Evolutionary conservation across 2,329 filamentous ascomycete species (phyloP).

Genomic region (Chalara sp.): DNA sequence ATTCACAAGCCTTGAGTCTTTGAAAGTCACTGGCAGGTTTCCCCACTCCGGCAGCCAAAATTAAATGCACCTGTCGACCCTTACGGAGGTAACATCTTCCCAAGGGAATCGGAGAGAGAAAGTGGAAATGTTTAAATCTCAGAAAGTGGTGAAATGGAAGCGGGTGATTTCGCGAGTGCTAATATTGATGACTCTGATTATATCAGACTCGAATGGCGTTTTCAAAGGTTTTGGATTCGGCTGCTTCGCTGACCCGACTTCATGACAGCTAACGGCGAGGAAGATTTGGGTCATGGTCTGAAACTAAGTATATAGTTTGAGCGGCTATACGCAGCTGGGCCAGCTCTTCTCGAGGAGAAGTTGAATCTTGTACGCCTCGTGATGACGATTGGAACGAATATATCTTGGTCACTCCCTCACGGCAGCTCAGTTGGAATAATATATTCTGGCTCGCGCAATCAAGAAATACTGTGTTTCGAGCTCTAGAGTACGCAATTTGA

Average conservation of each 20-base stretch:
- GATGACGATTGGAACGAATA: not conserved
- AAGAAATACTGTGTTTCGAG: not conserved
- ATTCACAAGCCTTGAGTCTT: too few relatives aligned
- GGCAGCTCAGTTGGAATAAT: not conserved
- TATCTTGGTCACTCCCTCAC: not conserved
- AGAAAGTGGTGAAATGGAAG: not conserved
- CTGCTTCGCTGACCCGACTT: slow-evolving; percentile 2
- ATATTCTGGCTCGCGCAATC: not conserved
- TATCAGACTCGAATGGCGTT: not conserved
- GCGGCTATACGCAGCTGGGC: not conserved
- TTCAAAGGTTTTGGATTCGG: slow-evolving; percentile 1
- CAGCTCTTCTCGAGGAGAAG: not conserved
- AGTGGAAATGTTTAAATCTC: not conserved
- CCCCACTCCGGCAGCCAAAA: too few relatives aligned
- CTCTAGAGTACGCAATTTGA: not conserved
- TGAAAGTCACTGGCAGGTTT: too few relatives aligned
- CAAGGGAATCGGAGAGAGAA: not conserved
- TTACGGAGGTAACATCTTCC: not conserved
- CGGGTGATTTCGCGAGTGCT: not conserved
- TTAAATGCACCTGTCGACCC: too few relatives aligned
- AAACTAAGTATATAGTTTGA: not conserved
- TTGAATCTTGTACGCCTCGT: not conserved
- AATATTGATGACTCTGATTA: not conserved
- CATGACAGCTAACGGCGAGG: not conserved
- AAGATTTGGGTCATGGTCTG: not conserved